Evolutionary conservation across 2,329 filamentous ascomycete genomes (phyloP).

Genomic region (Gremmenia infestans): DNA sequence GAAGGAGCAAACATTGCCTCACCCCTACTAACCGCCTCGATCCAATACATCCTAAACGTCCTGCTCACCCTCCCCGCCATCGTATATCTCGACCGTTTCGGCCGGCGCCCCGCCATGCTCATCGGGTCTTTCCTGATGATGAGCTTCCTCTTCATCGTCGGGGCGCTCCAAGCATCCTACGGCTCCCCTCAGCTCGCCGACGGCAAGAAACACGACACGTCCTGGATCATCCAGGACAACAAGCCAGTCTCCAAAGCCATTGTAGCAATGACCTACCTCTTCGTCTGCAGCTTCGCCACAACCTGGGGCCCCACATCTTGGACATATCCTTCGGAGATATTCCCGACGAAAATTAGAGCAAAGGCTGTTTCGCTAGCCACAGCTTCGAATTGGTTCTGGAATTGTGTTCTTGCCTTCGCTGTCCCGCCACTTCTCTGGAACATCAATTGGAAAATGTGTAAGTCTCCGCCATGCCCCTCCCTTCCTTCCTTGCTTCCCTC

Average conservation of each 20-base stretch:
- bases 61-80: slow-evolving; percentile 71
- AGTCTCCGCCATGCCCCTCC: background rate
- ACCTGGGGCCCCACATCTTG: slow-evolving; percentile 48
- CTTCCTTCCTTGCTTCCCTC: background rate
- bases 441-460: slow-evolving; percentile 57
- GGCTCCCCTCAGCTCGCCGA: slow-evolving; percentile 42
- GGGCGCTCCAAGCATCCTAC: slow-evolving; percentile 56
- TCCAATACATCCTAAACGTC: slow-evolving; percentile 77
- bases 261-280: slow-evolving; percentile 66
- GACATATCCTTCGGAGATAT: slow-evolving; percentile 63
- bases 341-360: slow-evolving; percentile 63
- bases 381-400: slow-evolving; percentile 70
- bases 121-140: slow-evolving; percentile 61
- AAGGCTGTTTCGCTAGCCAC: slow-evolving; percentile 71
- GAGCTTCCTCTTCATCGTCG: slow-evolving; percentile 56
- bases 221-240: slow-evolving; percentile 52
- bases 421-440: slow-evolving; percentile 47
- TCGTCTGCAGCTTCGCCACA: slow-evolving; percentile 63
- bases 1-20: slow-evolving; percentile 53
- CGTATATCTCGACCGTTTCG: slow-evolving; percentile 69
- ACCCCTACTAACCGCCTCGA: slow-evolving; percentile 60
- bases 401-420: slow-evolving; percentile 57
- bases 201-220: slow-evolving; percentile 42
- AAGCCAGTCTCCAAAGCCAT: slow-evolving; percentile 54
- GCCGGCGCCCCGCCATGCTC: slow-evolving; percentile 62